Base-by-base conservation (phyloP, 2,329 filamentous ascomycete species). In the Apiospora arundinis region DNA sequence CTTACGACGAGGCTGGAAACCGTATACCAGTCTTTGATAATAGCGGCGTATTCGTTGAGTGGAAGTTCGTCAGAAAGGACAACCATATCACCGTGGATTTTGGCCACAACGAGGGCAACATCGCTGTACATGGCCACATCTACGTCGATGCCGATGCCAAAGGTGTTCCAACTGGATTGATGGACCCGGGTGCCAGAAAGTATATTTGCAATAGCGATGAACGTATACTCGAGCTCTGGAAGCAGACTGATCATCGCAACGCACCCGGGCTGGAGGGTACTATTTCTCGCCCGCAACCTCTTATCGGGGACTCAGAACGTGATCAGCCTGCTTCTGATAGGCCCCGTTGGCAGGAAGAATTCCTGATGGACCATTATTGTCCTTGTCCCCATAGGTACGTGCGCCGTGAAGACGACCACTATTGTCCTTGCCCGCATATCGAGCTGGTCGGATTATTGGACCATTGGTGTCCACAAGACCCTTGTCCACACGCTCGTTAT, bases 331-430 rank as follows among this genome's bases (percentile, higher is more conserved):
- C 23, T 25, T 25, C 2, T 25, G 49, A 16, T 14, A 28, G 56
- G 32, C 56, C 56, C 4, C 3, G 9, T n/a, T 40, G 56, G 56
- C 56, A 63, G n/a, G 56, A 63, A 3, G 28, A 63, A 28, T 40
- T 63, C 16, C n/a, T 63, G 8, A 40, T 63, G 56, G 56, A 63
- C 8, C 56, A 63, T n/a, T 63, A 63, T 18, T 63, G 56, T n/a
- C 56, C 56, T 40, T 63, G 32, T 12, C 14, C 25, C 2, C 52
- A 56, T 25, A 9, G 16, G 16, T 5, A 32, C 6, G 52, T 21
- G 14, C 25, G 28, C 5, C 32, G 8, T 14, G 56, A 32, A 16
- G 56, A 63, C 56, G 56, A 63, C 21, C 32, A 63, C 56, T 63
- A 63, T 40, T 63, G 28, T 9, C 56, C 56, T 63, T 63, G 56